These are phyloP conservation scores for Apiospora marii DNA, from an alignment of 2,329 filamentous ascomycete genomes.

Conservation along the genomic window DNA sequence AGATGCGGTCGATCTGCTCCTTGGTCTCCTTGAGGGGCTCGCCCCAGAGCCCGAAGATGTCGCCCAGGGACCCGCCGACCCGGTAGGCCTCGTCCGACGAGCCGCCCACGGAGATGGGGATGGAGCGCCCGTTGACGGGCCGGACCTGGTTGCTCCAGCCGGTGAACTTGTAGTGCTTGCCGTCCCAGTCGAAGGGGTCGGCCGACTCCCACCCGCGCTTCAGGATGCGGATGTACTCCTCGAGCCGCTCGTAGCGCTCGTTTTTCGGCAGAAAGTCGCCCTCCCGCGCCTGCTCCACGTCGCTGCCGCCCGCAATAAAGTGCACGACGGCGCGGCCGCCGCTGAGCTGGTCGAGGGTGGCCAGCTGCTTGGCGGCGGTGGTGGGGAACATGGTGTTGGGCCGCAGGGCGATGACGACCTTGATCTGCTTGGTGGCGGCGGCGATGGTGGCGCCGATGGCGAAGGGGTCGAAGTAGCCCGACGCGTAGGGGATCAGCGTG, in stretches of 20 bases:
- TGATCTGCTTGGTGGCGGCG: conserved; percentile 64
- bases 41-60: conserved; percentile 71
- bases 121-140: conserved; percentile 56
- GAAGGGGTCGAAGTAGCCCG: conserved; percentile 62
- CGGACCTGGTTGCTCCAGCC: conserved; percentile 62
- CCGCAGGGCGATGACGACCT: conserved; percentile 67
- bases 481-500: conserved; percentile 67
- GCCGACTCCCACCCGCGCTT: conserved; percentile 63
- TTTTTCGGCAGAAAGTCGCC: conserved; percentile 67
- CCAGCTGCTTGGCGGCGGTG: conserved; percentile 67
- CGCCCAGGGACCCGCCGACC: conserved; percentile 63
- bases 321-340: conserved; percentile 66
- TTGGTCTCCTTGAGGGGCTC: conserved; percentile 70
- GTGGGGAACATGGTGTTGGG: conserved; percentile 70
- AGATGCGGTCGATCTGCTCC: conserved; percentile 68
- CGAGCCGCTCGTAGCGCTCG: conserved; percentile 63
- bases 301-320: conserved; percentile 69
- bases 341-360: conserved; percentile 67
- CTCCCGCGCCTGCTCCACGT: conserved; percentile 66
- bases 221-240: conserved; percentile 69
- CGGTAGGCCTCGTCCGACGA: conserved; percentile 67
- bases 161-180: conserved; percentile 67
- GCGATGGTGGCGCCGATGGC: conserved; percentile 66
- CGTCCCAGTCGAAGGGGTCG: conserved; percentile 68
- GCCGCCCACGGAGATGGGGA: conserved; percentile 66